Conservation (phyloP, 441 rosid species). For the Omphalea diandra region DNA sequence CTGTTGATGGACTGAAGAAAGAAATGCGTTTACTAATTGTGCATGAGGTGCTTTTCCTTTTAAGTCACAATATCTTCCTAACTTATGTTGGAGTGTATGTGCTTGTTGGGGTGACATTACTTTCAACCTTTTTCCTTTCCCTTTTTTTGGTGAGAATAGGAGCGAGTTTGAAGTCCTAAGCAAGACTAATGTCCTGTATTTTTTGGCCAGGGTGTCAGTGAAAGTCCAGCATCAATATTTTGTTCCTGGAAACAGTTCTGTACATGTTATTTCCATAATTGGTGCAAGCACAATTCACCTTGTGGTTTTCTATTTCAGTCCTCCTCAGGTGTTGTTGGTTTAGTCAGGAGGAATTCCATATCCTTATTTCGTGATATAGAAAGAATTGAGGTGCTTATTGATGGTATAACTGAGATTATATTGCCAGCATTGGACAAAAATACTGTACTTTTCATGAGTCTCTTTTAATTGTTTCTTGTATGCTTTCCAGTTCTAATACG, state of each 20-base stretch:
- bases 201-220: slow-evolving; percentile 57
- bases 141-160: slow-evolving; percentile 11
- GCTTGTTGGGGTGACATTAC: neutral
- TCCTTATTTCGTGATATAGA: slow-evolving; percentile 75
- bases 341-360: slow-evolving; percentile 78
- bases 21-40: slow-evolving; percentile 80
- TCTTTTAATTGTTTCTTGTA: slow-evolving; percentile 4
- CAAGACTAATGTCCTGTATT: slow-evolving; percentile 28
- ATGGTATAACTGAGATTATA: slow-evolving; percentile 55
- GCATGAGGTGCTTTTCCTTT: slow-evolving; percentile 54
- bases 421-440: slow-evolving; percentile 4
- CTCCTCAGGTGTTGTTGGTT: slow-evolving; percentile 65
- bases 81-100: neutral
- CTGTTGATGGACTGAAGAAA: slow-evolving; percentile 77
- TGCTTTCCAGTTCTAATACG: slow-evolving; percentile 42
- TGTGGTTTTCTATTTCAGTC: slow-evolving; percentile 64
- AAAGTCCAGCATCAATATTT: slow-evolving; percentile 52
- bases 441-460: neutral
- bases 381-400: slow-evolving; percentile 61
- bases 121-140: slow-evolving; percentile 15
- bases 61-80: neutral
- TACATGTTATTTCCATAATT: slow-evolving; percentile 65
- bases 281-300: slow-evolving; percentile 87
- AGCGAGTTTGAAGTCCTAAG: slow-evolving; percentile 18
- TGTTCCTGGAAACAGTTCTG: slow-evolving; percentile 83